Evolutionary conservation across 805 yeast species (phyloP).

Genomic region (Yamadazyma sp.): DNA sequence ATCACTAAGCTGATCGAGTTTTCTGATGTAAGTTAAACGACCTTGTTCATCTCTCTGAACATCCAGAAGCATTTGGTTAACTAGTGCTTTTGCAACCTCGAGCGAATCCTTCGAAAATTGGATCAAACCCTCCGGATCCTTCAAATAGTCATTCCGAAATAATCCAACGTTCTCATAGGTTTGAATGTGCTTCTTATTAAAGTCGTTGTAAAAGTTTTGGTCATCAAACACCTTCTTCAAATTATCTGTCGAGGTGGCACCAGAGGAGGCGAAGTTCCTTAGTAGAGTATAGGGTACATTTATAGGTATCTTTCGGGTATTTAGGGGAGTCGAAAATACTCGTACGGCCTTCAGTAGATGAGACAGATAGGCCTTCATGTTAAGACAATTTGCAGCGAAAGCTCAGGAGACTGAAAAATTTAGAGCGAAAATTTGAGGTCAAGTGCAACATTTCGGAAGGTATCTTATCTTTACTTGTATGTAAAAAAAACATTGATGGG

Average conservation of each 20-base stretch:
- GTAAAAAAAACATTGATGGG: no score
- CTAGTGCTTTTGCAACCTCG: conserved; percentile 61
- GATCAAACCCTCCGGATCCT: conserved; percentile 66
- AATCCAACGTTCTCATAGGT: conserved; percentile 51
- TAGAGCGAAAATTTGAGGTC: conserved; percentile 2
- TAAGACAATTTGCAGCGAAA: neutral
- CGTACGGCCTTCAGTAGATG: neutral
- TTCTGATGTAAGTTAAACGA: conserved; percentile 50
- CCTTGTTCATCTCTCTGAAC: conserved; percentile 43
- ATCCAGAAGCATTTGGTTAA: conserved; percentile 49
- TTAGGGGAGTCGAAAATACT: neutral
- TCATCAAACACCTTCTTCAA: conserved; percentile 61
- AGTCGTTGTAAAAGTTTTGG: conserved; percentile 52
- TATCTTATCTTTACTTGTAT: no score
- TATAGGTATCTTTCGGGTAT: neutral
- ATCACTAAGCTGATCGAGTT: conserved; percentile 83
- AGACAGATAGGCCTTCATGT: conserved; percentile 1
- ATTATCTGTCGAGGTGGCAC: neutral
- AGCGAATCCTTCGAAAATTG: conserved; percentile 67
- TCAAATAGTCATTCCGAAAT: conserved; percentile 70
- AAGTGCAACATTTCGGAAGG: no score
- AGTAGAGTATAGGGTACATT: neutral
- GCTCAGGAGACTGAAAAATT: conserved; percentile 1
- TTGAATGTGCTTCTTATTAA: conserved; percentile 29
- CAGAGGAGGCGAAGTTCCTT: neutral